Evolutionary conservation across 306 rosid species (phyloP).

Genomic region (Pterocarpus santalinus): DNA sequence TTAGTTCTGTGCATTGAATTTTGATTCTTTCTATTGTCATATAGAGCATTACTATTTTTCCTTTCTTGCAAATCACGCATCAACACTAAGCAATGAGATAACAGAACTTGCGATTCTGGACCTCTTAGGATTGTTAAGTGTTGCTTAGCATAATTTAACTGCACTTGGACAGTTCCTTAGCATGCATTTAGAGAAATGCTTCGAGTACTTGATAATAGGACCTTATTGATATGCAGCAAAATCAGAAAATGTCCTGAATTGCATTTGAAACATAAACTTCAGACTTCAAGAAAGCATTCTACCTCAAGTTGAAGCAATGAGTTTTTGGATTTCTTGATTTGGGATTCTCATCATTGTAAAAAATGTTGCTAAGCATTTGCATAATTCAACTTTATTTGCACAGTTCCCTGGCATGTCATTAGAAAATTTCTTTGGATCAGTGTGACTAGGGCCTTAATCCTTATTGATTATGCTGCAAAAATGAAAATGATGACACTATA

Average conservation of each 20-base stretch:
- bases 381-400: background rate
- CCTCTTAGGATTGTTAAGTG: background rate
- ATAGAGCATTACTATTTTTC: background rate
- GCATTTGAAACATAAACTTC: background rate
- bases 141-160: slow-evolving; percentile 18
- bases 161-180: background rate
- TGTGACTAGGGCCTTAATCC: background rate
- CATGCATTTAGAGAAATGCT: background rate
- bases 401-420: background rate
- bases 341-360: background rate
- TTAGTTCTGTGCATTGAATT: slow-evolving; percentile 41
- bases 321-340: background rate
- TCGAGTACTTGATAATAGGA: background rate
- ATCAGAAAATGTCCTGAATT: background rate
- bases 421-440: background rate
- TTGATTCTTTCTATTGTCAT: slow-evolving; percentile 12
- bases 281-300: background rate
- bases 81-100: slow-evolving; percentile 13
- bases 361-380: background rate
- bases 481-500: background rate
- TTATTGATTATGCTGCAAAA: background rate
- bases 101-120: background rate
- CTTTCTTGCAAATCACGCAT: background rate
- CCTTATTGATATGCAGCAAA: slow-evolving; percentile 1
- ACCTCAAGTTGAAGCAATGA: background rate